Evolutionary conservation across 495 filamentous ascomycete genomes (phyloP).

Genomic region (Rostrohypoxylon terebratum): DNA sequence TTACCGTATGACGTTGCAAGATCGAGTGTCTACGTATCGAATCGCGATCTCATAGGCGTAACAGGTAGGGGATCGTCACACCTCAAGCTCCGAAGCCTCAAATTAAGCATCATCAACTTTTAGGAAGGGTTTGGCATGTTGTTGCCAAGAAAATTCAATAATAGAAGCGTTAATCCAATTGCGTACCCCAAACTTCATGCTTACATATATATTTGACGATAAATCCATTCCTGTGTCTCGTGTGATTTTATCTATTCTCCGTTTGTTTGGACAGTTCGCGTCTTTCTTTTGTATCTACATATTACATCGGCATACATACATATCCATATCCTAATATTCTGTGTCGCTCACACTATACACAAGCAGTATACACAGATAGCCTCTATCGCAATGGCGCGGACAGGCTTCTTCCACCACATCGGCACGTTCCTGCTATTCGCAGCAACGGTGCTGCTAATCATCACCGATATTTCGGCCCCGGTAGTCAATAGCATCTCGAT

Average conservation of each 20-base stretch:
- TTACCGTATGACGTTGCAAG: slow-evolving; percentile 43
- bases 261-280: slow-evolving; percentile 8
- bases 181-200: slow-evolving; percentile 10
- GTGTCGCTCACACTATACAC: background rate
- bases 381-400: slow-evolving; percentile 55
- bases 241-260: background rate
- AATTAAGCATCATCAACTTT: slow-evolving; percentile 27
- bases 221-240: slow-evolving; percentile 5
- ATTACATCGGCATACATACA: slow-evolving; percentile 7
- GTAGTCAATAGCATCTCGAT: slow-evolving; percentile 65
- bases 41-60: slow-evolving; percentile 28
- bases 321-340: background rate
- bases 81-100: slow-evolving; percentile 1
- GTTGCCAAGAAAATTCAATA: slow-evolving; percentile 33
- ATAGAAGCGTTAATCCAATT: slow-evolving; percentile 31
- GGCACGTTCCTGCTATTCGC: slow-evolving; percentile 69
- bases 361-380: slow-evolving; percentile 4
- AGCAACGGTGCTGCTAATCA: slow-evolving; percentile 65
- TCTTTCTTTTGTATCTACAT: slow-evolving; percentile 15
- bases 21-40: slow-evolving; percentile 12
- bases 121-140: slow-evolving; percentile 17
- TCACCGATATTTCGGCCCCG: slow-evolving; percentile 69
- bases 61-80: slow-evolving; percentile 35
- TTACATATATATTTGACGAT: slow-evolving; percentile 36
- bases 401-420: slow-evolving; percentile 67